A percentile compares a stretch with the other conserved stretches of the same genome.
Evolutionary conservation across 257 asterid genomes (phyloP).

Genomic region (Solanum peruvianum): DNA sequence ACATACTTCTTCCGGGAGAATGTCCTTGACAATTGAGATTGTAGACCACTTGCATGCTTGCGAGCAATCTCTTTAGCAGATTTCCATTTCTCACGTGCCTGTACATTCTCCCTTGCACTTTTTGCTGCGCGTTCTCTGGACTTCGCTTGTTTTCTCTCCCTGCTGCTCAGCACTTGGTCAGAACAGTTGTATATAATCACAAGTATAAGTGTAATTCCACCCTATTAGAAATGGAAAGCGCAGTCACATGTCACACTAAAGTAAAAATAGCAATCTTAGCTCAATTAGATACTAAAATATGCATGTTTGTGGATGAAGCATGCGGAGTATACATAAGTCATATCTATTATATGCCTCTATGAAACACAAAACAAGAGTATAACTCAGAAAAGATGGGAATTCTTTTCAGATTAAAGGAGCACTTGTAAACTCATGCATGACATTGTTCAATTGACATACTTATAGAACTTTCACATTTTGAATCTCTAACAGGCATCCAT

Average conservation of each 20-base stretch:
- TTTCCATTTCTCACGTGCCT: constrained; percentile 84
- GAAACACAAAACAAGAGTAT: not conserved
- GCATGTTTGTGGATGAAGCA: not conserved
- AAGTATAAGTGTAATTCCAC: constrained; percentile 62
- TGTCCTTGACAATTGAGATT: constrained; percentile 59
- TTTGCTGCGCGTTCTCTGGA: constrained; percentile 93
- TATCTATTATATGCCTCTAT: not conserved
- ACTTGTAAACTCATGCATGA: not conserved
- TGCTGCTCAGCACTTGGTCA: constrained; percentile 73
- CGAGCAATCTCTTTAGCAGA: constrained; percentile 71
- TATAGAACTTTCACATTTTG: not conserved
- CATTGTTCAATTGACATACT: not conserved
- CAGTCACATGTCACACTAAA: not conserved
- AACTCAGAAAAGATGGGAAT: not conserved
- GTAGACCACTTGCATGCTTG: constrained; percentile 55
- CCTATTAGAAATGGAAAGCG: constrained; percentile 28
- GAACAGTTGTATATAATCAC: constrained; percentile 91
- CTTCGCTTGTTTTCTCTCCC: constrained; percentile 73
- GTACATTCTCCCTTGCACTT: constrained; percentile 83
- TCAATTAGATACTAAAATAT: not conserved
- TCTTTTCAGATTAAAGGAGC: not conserved
- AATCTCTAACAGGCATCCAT: not conserved
- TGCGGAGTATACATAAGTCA: not conserved
- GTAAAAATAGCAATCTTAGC: not conserved
- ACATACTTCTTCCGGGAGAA: constrained; percentile 63